A percentile compares a stretch with the other conserved stretches of the same genome.
Conservation (phyloP, 179 eudicot genomes). For the Vitellaria paradoxa region DNA sequence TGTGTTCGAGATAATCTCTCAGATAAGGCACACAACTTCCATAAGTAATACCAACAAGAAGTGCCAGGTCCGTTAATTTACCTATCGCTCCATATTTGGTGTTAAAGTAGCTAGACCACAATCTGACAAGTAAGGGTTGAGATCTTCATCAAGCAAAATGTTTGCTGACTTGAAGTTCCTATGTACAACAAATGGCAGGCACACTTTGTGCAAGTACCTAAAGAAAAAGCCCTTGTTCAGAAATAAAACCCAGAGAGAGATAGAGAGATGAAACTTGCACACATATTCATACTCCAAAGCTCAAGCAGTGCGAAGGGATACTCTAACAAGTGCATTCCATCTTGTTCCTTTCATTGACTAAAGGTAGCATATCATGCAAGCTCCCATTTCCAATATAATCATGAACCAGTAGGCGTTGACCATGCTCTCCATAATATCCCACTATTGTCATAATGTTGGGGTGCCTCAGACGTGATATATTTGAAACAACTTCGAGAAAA, state of each 20-base stretch:
- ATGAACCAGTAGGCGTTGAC: conserved; percentile 84
- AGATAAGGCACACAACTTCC: background rate
- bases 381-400: too few relatives aligned
- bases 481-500: too few relatives aligned
- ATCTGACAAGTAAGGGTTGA: conserved; percentile 39
- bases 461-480: conserved; percentile 90
- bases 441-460: conserved; percentile 77
- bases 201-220: conserved; percentile 98
- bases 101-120: conserved; percentile 40
- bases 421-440: conserved; percentile 92
- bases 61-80: conserved; percentile 7
- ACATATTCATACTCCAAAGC: conserved; percentile 81
- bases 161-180: too few relatives aligned
- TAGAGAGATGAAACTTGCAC: too few relatives aligned
- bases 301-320: conserved; percentile 97
- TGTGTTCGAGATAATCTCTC: too few relatives aligned
- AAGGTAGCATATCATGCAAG: too few relatives aligned
- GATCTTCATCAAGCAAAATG: too few relatives aligned
- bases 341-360: conserved; percentile 73
- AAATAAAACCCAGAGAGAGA: conserved; percentile 4
- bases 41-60: background rate
- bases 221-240: background rate
- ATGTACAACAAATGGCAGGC: conserved; percentile 97
- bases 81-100: conserved; percentile 45
- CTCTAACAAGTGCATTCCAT: conserved; percentile 87